Evolutionary conservation across 805 yeast species (phyloP).

Genomic region (Metschnikowia dekortorum): DNA sequence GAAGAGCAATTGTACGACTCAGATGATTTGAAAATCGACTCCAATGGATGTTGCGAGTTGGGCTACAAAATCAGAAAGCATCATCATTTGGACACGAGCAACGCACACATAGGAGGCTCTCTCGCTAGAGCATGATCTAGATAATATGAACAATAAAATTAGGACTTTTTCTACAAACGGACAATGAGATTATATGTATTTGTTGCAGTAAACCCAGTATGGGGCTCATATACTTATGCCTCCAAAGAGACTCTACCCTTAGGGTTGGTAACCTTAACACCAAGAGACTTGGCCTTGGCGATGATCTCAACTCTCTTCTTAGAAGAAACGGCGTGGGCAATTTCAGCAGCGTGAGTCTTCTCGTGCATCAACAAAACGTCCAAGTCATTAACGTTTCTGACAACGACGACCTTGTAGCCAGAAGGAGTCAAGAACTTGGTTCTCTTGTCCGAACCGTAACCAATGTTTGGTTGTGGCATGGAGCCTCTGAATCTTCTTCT

Average conservation of each 20-base stretch:
- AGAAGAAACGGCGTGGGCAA: constrained; percentile 97
- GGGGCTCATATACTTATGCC: constrained; percentile 59
- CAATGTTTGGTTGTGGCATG: constrained; percentile 98
- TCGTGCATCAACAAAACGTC: constrained; percentile 95
- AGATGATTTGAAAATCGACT: constrained; percentile 18
- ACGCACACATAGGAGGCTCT: constrained; percentile 27
- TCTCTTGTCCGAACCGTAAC: constrained; percentile 99
- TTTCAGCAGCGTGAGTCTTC: constrained; percentile 99
- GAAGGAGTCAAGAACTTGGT: constrained; percentile 94
- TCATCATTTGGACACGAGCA: constrained; percentile 38
- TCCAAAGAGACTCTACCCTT: constrained; percentile 97
- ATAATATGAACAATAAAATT: background rate
- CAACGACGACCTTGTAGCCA: constrained; percentile 96
- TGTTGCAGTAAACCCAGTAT: constrained; percentile 18
- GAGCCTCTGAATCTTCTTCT: constrained; percentile 99
- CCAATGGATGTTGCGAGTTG: constrained; percentile 35
- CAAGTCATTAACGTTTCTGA: constrained; percentile 87
- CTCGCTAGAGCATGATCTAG: constrained; percentile 11
- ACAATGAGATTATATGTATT: constrained; percentile 19
- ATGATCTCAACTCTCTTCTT: constrained; percentile 96
- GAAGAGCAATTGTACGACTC: constrained; percentile 12
- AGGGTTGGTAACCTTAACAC: constrained; percentile 98
- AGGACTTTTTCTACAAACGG: background rate
- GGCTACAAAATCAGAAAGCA: constrained; percentile 42
- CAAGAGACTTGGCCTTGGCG: constrained; percentile 96